Conservation (phyloP, 805 yeast species). For the Kodamaea leandrae region DNA sequence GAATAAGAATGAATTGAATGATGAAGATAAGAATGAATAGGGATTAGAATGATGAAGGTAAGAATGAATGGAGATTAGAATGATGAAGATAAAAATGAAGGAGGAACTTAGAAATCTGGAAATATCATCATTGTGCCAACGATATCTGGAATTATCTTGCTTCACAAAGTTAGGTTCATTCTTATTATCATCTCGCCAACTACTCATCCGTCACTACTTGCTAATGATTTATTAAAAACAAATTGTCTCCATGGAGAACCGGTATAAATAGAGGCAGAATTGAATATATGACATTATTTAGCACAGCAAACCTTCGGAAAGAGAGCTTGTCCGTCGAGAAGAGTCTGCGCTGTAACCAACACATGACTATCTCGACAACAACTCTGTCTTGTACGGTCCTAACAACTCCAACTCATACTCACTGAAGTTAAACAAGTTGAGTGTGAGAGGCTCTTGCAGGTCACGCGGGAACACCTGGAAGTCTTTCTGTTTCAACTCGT, state of each 20-base stretch:
- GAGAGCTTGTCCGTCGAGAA: neutral
- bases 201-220: too few species aligned
- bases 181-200: too few species aligned
- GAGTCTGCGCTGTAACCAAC: neutral
- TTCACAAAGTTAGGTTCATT: too few species aligned
- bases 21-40: too few species aligned
- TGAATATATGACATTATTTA: slow-evolving; percentile 4
- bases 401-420: slow-evolving; percentile 59
- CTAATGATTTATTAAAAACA: neutral
- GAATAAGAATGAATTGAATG: too few species aligned
- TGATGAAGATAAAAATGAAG: too few species aligned
- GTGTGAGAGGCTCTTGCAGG: slow-evolving; percentile 35
- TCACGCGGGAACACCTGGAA: slow-evolving; percentile 59
- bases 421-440: slow-evolving; percentile 66
- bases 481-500: slow-evolving; percentile 66
- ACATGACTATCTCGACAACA: slow-evolving; percentile 13
- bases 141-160: too few species aligned
- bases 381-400: slow-evolving; percentile 37
- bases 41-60: too few species aligned
- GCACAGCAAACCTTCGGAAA: slow-evolving; percentile 3
- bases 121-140: too few species aligned
- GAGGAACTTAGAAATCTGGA: too few species aligned
- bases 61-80: too few species aligned
- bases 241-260: slow-evolving; percentile 3
- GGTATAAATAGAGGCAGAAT: slow-evolving; percentile 5